Base-by-base conservation (phyloP, 2,329 filamentous ascomycete genomes). In the Stemphylium lycopersici region DNA sequence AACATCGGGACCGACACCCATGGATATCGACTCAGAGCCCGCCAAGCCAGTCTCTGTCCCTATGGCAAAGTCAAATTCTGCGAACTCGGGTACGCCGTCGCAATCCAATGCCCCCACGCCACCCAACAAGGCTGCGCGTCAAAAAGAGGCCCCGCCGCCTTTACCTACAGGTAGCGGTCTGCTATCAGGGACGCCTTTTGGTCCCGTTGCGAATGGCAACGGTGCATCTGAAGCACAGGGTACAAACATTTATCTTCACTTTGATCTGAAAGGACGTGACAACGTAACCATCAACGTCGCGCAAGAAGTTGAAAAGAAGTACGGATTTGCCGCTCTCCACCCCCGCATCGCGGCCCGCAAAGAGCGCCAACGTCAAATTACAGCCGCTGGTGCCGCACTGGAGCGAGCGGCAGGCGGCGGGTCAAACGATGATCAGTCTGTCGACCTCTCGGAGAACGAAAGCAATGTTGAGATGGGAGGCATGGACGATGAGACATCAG, bases 261-360 rank as follows among this genome's bases (percentile, higher is more conserved):
- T 99, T 52, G 87, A 90, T 0, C 83, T 99, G 34, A 85, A 88
- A 53, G 90, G 91, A 36, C 87, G 90, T 65, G 89, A 86, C 32
- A 96, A 96, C 73, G 91, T 93, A 63, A 93, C 96, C 57, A 87
- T 99, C 77, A 98, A 98, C 74, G 97, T 98, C 62, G 93, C 93
- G 68, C 90, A 91, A 39, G 83, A 98, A 76, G 95, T 96, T 10
- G 91, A 96, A 76, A 92, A 96, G 60, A 90, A 89, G 58, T 98
- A 97, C 73, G 95, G 95, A 20, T 96, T 93, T 82, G 92, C 96
- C 58, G 95, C 93, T 0, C 82, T 98, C 32, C 93, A 98, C 72
- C 95, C 95, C 26, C 89, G 93, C 6, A 83, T 96, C 58, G 95
- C 95, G 2, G 93, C 93, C 29, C 91, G 95, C 61, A 88, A 90